Conservation (phyloP, 2,329 filamentous ascomycete species). For the Bipolaris zeicola region DNA sequence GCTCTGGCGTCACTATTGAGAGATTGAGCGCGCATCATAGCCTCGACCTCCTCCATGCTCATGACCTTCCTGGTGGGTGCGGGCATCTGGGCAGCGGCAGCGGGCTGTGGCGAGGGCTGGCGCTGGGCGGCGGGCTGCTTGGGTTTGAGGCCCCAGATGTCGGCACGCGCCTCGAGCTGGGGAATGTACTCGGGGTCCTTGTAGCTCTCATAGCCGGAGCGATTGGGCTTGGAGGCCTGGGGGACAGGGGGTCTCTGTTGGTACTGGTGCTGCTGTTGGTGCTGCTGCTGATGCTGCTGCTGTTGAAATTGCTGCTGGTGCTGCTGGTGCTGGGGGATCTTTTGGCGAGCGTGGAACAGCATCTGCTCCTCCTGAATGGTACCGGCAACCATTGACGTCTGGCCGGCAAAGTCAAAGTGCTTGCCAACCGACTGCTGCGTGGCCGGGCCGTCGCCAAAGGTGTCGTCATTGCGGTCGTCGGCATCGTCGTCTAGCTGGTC, state of each 20-base stretch:
- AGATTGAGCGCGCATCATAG: slow-evolving; percentile 78
- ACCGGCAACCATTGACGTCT: slow-evolving; percentile 83
- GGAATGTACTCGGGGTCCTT: slow-evolving; percentile 81
- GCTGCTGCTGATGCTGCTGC: slow-evolving; percentile 32
- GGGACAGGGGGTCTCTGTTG: slow-evolving; percentile 52
- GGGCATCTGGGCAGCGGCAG: slow-evolving; percentile 22
- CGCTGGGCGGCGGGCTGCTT: slow-evolving; percentile 55
- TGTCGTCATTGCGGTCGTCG: slow-evolving; percentile 96
- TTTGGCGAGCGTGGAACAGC: slow-evolving; percentile 76
- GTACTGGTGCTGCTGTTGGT: slow-evolving; percentile 11
- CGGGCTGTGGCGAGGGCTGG: slow-evolving; percentile 33
- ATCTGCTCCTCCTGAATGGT: slow-evolving; percentile 91
- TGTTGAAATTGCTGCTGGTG: slow-evolving; percentile 7
- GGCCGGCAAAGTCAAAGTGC: slow-evolving; percentile 96
- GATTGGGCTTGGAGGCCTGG: slow-evolving; percentile 63
- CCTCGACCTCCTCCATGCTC: slow-evolving; percentile 96
- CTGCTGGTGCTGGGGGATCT: slow-evolving; percentile 50
- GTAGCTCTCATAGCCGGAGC: slow-evolving; percentile 92
- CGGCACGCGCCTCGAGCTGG: slow-evolving; percentile 89
- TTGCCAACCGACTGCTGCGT: slow-evolving; percentile 70
- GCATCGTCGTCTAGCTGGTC: slow-evolving; percentile 89
- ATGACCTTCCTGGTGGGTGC: slow-evolving; percentile 73
- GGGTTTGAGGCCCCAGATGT: slow-evolving; percentile 83
- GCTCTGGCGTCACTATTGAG: slow-evolving; percentile 43
- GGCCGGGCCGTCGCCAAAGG: slow-evolving; percentile 67